These are phyloP conservation scores for Claviceps capensis DNA, from an alignment of 2,329 filamentous ascomycete genomes.

Conservation along the genomic window DNA sequence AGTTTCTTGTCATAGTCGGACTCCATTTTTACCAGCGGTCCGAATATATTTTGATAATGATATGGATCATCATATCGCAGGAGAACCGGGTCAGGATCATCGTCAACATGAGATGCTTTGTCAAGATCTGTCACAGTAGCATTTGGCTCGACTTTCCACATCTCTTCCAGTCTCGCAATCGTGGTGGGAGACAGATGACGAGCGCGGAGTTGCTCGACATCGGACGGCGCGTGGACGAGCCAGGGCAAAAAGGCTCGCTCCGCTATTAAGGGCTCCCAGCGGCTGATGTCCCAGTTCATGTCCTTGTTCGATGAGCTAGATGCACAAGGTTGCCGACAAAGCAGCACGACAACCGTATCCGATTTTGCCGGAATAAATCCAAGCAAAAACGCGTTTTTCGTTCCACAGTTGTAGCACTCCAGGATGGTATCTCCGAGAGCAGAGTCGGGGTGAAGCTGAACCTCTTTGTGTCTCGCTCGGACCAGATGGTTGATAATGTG, in stretches of 20 bases:
- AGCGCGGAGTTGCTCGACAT: slow-evolving; percentile 90
- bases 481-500: slow-evolving; percentile 98
- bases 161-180: slow-evolving; percentile 90
- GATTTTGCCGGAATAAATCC: slow-evolving; percentile 98
- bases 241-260: slow-evolving; percentile 89
- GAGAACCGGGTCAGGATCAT: slow-evolving; percentile 85
- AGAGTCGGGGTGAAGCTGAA: slow-evolving; percentile 87
- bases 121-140: slow-evolving; percentile 87
- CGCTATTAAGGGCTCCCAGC: slow-evolving; percentile 95
- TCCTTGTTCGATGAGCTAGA: slow-evolving; percentile 93
- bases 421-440: slow-evolving; percentile 89
- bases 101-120: slow-evolving; percentile 81
- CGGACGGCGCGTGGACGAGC: slow-evolving; percentile 80
- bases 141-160: slow-evolving; percentile 91
- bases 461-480: slow-evolving; percentile 94
- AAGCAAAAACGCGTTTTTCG: slow-evolving; percentile 96
- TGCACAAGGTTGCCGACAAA: slow-evolving; percentile 93
- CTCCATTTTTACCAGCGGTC: slow-evolving; percentile 95
- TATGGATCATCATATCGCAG: slow-evolving; percentile 94
- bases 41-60: slow-evolving; percentile 98
- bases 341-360: slow-evolving; percentile 90
- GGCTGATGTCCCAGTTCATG: slow-evolving; percentile 98
- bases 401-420: slow-evolving; percentile 98
- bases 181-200: slow-evolving; percentile 86
- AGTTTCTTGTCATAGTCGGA: slow-evolving; percentile 98